Conservation (phyloP, 345 rosid species). For the Linum usitatissimum region DNA sequence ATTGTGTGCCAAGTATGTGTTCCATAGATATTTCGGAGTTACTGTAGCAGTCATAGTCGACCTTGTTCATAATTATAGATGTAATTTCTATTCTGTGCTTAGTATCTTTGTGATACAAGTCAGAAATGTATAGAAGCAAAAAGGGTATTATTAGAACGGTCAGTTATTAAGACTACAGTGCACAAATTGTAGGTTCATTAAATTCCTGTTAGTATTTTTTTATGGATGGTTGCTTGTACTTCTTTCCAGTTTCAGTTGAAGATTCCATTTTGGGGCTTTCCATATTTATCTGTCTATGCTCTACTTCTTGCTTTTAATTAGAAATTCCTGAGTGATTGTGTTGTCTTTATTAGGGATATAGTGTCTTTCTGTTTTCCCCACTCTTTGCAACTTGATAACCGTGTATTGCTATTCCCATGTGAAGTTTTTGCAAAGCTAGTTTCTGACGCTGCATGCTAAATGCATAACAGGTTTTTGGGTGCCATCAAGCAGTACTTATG, state of each 20-base stretch:
- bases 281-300: too few relatives aligned
- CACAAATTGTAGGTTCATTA: not conserved
- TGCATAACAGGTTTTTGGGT: conserved; percentile 75
- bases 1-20: not conserved
- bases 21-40: not conserved
- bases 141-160: not conserved
- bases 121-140: not conserved
- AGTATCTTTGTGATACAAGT: not conserved
- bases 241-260: not conserved
- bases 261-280: not conserved
- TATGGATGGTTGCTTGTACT: not conserved
- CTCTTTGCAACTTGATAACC: not conserved
- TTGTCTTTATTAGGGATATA: not conserved
- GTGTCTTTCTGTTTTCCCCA: not conserved
- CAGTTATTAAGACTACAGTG: not conserved
- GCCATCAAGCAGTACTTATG: conserved; percentile 98
- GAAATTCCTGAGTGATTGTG: not conserved
- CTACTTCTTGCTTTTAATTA: not conserved
- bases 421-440: not conserved
- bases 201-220: too few relatives aligned
- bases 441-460: conserved; percentile 1
- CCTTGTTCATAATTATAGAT: not conserved
- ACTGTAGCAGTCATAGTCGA: not conserved
- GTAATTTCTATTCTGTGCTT: not conserved
- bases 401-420: not conserved